Percentiles rank a stretch among this genome's conserved stretches.
Evolutionary conservation across 106 monocot genomes (phyloP).

Genomic region (Triglochin maritima): DNA sequence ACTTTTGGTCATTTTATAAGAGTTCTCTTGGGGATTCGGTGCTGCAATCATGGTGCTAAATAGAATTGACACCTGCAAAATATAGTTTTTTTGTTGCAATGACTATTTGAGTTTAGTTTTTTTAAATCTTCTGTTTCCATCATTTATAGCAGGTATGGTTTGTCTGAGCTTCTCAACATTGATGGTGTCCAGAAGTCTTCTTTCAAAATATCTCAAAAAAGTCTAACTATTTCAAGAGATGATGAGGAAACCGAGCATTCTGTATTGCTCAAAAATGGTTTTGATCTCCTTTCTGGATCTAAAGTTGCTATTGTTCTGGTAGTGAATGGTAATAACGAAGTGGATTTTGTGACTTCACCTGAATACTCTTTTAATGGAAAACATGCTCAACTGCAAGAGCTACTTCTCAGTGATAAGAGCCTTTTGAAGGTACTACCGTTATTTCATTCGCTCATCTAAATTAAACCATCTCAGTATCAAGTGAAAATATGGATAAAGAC

Average conservation of each 20-base stretch:
- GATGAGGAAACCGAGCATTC: conserved; percentile 10
- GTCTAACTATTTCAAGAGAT: conserved; percentile 15
- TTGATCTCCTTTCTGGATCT: conserved; percentile 20
- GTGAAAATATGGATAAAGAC: too few species aligned
- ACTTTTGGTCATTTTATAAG: too few species aligned
- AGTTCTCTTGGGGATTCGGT: too few species aligned
- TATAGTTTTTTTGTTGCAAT: too few species aligned
- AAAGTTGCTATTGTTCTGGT: conserved; percentile 50
- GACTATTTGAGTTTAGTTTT: neutral
- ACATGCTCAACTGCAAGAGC: conserved; percentile 13
- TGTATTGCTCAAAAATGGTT: conserved; percentile 28
- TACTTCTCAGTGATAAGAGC: conserved; percentile 20
- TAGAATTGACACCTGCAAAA: too few species aligned
- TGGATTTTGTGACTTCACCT: neutral
- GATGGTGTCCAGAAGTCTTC: conserved; percentile 23
- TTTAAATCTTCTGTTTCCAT: neutral
- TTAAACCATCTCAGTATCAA: too few species aligned
- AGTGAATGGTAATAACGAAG: conserved; percentile 7
- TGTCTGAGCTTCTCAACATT: conserved; percentile 17
- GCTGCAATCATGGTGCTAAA: too few species aligned
- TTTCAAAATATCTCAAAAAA: conserved; percentile 21
- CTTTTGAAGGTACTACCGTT: conserved; percentile 23
- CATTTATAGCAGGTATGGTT: conserved; percentile 22
- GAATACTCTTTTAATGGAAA: neutral
- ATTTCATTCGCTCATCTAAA: too few species aligned